Evolutionary conservation across 495 filamentous ascomycete species (phyloP).

Genomic region (Hyaloscypha variabilis): DNA sequence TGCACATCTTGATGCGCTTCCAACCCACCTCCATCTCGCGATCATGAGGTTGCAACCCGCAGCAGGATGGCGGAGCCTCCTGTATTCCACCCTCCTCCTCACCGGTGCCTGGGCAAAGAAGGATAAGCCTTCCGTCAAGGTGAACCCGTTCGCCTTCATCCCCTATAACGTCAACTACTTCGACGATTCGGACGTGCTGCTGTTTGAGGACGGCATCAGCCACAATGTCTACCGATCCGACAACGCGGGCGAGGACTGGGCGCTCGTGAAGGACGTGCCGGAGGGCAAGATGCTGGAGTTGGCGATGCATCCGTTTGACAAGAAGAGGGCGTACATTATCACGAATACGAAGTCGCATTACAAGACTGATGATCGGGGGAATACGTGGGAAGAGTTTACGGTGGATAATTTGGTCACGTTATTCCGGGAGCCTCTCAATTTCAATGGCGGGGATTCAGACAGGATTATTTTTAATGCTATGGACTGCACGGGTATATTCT

Average conservation of each 20-base stretch:
- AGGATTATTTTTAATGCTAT: conserved; percentile 81
- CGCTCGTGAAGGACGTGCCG: conserved; percentile 61
- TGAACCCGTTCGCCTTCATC: conserved; percentile 59
- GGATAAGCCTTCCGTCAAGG: conserved; percentile 46
- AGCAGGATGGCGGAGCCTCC: conserved; percentile 28
- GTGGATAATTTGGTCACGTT: conserved; percentile 51
- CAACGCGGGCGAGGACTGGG: conserved; percentile 79
- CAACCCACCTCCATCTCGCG: conserved; percentile 15
- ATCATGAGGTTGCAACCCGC: conserved; percentile 33
- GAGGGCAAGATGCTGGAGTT: conserved; percentile 62
- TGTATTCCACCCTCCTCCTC: conserved; percentile 26
- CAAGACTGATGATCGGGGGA: conserved; percentile 76
- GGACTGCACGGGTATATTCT: conserved; percentile 61
- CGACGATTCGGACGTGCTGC: conserved; percentile 75
- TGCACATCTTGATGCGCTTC: conserved; percentile 29
- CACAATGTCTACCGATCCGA: conserved; percentile 69
- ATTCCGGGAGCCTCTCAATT: conserved; percentile 55
- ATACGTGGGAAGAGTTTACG: conserved; percentile 76
- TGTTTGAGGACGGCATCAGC: conserved; percentile 59
- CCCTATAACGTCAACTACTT: conserved; percentile 81
- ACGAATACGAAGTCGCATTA: conserved; percentile 69
- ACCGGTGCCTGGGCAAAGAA: conserved; percentile 42
- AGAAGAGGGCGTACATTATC: conserved; percentile 75
- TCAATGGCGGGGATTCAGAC: conserved; percentile 78
- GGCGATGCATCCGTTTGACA: conserved; percentile 74